Conservation (phyloP, 192 early-diverging fungal genomes). For the Backusella macrospora region DNA sequence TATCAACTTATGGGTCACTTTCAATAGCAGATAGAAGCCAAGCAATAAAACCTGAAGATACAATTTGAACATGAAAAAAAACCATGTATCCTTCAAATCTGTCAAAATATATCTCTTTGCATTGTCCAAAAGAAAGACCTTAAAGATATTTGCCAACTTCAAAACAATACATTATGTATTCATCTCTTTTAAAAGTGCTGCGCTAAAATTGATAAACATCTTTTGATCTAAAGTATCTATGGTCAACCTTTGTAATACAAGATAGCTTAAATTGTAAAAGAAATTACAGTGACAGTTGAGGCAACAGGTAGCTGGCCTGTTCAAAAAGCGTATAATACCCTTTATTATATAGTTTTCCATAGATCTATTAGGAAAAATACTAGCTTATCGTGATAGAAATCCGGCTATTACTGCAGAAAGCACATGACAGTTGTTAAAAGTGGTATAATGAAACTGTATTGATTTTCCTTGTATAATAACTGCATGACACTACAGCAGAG, state of each 20-base stretch:
- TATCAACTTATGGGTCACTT: neutral
- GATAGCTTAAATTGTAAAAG: neutral
- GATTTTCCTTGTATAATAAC: neutral
- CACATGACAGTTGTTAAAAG: neutral
- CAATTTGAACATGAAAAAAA: neutral
- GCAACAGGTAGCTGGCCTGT: neutral
- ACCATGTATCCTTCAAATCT: constrained; percentile 6
- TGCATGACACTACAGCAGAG: neutral
- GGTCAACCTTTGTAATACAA: neutral
- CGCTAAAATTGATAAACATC: neutral
- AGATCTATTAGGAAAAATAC: neutral
- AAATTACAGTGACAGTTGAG: neutral
- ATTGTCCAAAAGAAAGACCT: neutral
- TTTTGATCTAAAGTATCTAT: neutral
- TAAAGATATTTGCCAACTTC: neutral
- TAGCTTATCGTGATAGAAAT: neutral
- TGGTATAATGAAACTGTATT: neutral
- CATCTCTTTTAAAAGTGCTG: neutral
- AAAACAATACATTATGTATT: neutral
- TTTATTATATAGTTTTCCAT: neutral
- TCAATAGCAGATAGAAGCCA: neutral
- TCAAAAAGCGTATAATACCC: neutral
- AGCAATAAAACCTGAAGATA: neutral
- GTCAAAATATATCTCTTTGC: neutral
- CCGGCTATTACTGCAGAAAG: neutral